Base-by-base conservation (phyloP, 1,284 basidiomycete genomes). In the Anthracocystis setariae region DNA sequence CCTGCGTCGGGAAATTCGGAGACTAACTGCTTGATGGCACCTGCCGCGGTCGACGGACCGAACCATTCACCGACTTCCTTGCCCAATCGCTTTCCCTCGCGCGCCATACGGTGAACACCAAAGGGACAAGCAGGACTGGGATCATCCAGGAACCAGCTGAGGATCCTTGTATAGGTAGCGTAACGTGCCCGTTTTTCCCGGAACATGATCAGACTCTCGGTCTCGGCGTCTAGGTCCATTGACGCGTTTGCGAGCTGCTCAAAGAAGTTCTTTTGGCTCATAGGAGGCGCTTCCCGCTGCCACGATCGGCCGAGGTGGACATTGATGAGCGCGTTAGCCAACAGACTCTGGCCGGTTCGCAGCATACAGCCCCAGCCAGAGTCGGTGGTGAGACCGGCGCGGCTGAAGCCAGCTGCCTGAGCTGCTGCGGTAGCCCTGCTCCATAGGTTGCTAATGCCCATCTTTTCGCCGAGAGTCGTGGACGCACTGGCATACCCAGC, bases 331-430 rank as follows among this genome's bases (percentile, higher is more conserved):
- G 94, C 89, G 76, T 94, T 97, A 5, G 93, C 95, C 17, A 98
- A 86, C 65, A 98, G 82, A 75, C 91, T 92, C 84, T 98, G 95
- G 0, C 94, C 94, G 0, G 95, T 98, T 23, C 95, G 85, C 25
- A 98, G 84, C 95, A 98, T 98, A 83, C 95, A 98, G 0, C 95
- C 95, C 95, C 95, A 98, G 0, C 95, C 95, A 0, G 92, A 87
- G 85, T 98, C 95, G 72, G 88, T 92, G n/a, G 90, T 92, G 88
- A 93, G 90, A 0, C 90, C 91, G n/a, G 52, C 48, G 5, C 64
- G 68, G 27, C 70, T 68, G 50, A 73, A 73, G 7, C 77, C 77
- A 13, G 73, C 73, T 8, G 76, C 73, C 43, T 78, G 76, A 7
- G 72, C 76, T 3, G 73, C 78, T 10, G 78, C 78, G 0, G 76